Conservation (phyloP, 306 rosid species). For the Dicorynia guianensis region DNA sequence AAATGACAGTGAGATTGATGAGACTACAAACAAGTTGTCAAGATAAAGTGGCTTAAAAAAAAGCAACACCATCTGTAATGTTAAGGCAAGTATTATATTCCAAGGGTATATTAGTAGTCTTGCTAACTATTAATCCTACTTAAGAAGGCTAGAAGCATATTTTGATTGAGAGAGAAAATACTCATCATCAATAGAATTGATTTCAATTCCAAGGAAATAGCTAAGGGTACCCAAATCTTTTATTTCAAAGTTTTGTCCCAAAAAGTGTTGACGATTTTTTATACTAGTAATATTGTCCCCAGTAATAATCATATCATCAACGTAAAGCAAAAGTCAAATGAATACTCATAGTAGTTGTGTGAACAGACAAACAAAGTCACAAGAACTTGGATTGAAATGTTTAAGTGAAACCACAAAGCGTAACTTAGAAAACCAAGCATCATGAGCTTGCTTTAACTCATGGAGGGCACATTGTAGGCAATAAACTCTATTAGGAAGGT, state of each 20-base stretch:
- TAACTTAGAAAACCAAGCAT: not conserved
- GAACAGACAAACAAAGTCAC: not conserved
- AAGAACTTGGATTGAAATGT: not conserved
- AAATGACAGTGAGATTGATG: not conserved
- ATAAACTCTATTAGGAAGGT: not conserved
- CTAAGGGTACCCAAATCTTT: not conserved
- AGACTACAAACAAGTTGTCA: not conserved
- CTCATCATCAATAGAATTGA: not conserved
- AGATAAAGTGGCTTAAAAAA: not conserved
- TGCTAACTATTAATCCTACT: not conserved
- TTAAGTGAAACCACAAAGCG: not conserved
- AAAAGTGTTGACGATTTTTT: not conserved
- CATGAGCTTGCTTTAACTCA: not conserved
- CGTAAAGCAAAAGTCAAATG: not conserved
- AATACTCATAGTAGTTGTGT: not conserved
- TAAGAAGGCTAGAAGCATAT: not conserved
- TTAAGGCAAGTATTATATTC: not conserved
- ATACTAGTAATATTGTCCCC: not conserved
- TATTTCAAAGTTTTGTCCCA: not conserved
- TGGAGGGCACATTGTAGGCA: not conserved
- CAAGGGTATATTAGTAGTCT: not conserved
- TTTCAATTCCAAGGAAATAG: not conserved
- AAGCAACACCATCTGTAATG: not conserved
- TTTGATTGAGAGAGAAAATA: not conserved
- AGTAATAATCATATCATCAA: conserved; percentile 9